Base-by-base conservation (phyloP, 495 filamentous ascomycete species). In the Emericellopsis terricola region DNA sequence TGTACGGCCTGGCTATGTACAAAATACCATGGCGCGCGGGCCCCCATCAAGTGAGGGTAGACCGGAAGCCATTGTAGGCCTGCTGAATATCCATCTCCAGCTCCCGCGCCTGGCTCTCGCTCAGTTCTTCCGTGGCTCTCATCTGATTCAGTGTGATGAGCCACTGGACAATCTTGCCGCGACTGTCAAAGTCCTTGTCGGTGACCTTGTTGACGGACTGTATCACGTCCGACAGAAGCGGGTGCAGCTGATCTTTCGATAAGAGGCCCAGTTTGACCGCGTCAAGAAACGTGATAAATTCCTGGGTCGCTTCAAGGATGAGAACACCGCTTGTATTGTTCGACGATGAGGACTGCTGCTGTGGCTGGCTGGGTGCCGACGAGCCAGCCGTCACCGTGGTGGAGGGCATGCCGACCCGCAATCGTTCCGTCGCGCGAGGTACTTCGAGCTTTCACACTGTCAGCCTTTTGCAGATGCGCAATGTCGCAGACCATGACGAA, bases 151-250 rank as follows among this genome's bases (percentile, higher is more conserved):
- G 60, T 17, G 79, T 73, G 46, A 99, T 99, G 44, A 99, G 63
- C 91, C 91, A 99, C 49, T 91, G 83, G 28, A 99, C 81, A 45
- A 99, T 96, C 64, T 94, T 94, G 28, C 80, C 83, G 45, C 87
- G 73, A 42, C 78, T 81, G 40, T 94, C 83, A 52, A 96, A 99
- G 35, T 94, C 89, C 27, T 69, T 64, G 44, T 85, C 81, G 10
- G 87, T 93, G 39, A 96, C 91, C 50, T 86, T 87, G 53, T 96
- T 96, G 18, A 92, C 91, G 2, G 80, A 79, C 38, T 94, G 86
- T 27, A 99, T 99, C 8, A 94, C 78, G 39, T 94, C 86, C 1
- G 82, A 85, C 1, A 96, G 65, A 1, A 96, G 62, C 13, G 91
- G 91, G 46, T 99, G 91, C 11, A 99, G 62, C 34, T 85, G 82